Percentiles rank a stretch among this genome's conserved stretches.
Conservation (phyloP, 2,329 filamentous ascomycete genomes). For the Colletotrichum sp. region DNA sequence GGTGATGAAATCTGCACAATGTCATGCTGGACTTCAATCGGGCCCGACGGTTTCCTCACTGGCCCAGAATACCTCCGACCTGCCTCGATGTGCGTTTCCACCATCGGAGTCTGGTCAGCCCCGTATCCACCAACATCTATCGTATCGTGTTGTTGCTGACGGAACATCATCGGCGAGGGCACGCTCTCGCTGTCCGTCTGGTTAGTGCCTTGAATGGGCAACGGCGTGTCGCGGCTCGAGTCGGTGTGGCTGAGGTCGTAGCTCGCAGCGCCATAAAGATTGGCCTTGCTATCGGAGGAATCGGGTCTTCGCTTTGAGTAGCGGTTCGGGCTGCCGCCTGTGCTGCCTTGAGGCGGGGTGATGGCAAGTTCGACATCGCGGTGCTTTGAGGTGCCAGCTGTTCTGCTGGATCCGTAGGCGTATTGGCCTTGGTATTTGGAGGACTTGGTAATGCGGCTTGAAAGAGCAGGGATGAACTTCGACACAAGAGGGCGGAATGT, state of each 20-base stretch:
- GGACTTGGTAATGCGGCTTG: neutral
- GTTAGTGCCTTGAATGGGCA: neutral
- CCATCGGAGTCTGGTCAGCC: neutral
- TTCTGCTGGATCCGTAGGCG: neutral
- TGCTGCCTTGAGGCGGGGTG: neutral
- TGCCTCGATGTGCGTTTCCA: slow-evolving; percentile 5
- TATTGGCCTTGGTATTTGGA: neutral
- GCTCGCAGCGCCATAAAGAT: neutral
- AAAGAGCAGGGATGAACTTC: neutral
- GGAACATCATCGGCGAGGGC: neutral
- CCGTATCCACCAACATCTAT: neutral
- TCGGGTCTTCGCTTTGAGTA: neutral
- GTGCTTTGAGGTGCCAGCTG: neutral
- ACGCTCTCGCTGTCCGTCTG: neutral
- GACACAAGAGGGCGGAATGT: slow-evolving; percentile 27
- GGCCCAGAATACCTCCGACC: neutral
- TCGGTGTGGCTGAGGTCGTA: neutral
- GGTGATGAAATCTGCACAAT: slow-evolving; percentile 3
- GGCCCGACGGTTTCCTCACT: neutral
- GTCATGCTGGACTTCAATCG: slow-evolving; percentile 5
- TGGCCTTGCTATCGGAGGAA: neutral
- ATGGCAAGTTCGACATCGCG: slow-evolving; percentile 4
- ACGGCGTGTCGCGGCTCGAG: neutral
- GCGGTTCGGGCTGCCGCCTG: neutral
- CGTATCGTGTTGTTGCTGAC: neutral